phyloP scores from a whole-genome alignment of 2,329 filamentous ascomycete species.

The Pseudogymnoascus sp. region DNA sequence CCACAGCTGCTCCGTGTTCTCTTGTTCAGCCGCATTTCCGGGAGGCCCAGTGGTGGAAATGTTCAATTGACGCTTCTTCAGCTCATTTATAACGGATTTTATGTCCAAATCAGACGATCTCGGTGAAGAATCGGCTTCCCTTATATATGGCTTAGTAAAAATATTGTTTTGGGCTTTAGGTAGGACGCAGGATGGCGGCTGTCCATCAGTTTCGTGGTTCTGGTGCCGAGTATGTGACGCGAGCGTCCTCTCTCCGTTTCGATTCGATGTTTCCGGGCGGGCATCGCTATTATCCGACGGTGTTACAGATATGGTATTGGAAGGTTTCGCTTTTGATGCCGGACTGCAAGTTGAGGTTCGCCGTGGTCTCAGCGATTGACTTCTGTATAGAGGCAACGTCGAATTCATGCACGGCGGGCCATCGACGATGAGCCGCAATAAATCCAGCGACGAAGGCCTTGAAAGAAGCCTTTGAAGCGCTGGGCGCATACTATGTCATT shows the following conservation, averaged over 20 bases:
- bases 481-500: conserved; percentile 21
- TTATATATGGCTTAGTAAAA: not conserved
- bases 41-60: not conserved
- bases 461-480: conserved; percentile 25
- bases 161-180: not conserved
- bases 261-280: not conserved
- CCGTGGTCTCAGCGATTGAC: not conserved
- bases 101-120: not conserved
- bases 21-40: not conserved
- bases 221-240: not conserved
- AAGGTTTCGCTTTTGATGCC: not conserved
- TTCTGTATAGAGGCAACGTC: conserved; percentile 4
- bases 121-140: not conserved
- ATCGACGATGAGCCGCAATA: conserved; percentile 16
- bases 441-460: conserved; percentile 24
- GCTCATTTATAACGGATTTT: not conserved
- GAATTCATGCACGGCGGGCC: conserved; percentile 6
- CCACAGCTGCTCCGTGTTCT: conserved; percentile 3
- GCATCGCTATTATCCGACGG: not conserved
- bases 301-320: not conserved
- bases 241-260: not conserved
- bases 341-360: not conserved
- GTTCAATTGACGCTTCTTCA: conserved; percentile 3
- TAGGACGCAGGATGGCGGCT: not conserved
- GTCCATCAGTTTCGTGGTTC: not conserved